Base-by-base conservation (phyloP, 148 eudicot species). In the Vaccinium darrowii region DNA sequence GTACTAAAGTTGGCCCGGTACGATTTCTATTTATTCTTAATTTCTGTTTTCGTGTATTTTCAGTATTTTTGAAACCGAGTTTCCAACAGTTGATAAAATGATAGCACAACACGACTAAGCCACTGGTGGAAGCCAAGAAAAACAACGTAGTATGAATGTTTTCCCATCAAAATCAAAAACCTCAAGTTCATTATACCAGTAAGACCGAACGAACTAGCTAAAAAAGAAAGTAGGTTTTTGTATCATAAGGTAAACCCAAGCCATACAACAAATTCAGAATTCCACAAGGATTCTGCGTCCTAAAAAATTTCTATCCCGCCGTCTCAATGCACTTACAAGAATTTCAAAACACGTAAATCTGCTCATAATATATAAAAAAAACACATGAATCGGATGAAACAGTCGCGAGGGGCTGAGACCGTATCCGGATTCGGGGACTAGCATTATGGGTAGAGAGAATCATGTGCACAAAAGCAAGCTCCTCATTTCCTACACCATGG, bases 401-500 rank as follows among this genome's bases (percentile, higher is more conserved):
- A 2, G 2, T 74, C 3, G 30, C 77, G 43, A 23, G 69, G 65
- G 69, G 65, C 56, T 63, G 47, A 47, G 12, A 78, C 0, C 51
- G 49, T 39, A 27, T 13, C 73, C 12, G 39, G 25, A 69, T 13
- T 14, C 5, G 74, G 30, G 39, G 39, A 69, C 74, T 23, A 30
- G 72, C 72, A 65, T 65, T 23, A 9, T 65, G 30, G 71, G 72
- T 0, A 10, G 10, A 65, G 33, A 65, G 72, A 65, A 65, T 65
- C 72, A 10, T 23, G 15, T 47, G 58, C 30, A 2, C 16, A 84
- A 81, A 30, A 8, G 25, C 74, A 13, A 79, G 65, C 6, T 67
- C 83, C 83, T 86, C 86, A 84, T 57, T 82, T 81, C 81, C 88
- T 74, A 78, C 79, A 33, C 86, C 88, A 90, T n/a, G 84, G 87